Percentiles rank a stretch among this genome's conserved stretches.
Evolutionary conservation across 306 rosid species (phyloP).

Genomic region (Arachis hypogaea): DNA sequence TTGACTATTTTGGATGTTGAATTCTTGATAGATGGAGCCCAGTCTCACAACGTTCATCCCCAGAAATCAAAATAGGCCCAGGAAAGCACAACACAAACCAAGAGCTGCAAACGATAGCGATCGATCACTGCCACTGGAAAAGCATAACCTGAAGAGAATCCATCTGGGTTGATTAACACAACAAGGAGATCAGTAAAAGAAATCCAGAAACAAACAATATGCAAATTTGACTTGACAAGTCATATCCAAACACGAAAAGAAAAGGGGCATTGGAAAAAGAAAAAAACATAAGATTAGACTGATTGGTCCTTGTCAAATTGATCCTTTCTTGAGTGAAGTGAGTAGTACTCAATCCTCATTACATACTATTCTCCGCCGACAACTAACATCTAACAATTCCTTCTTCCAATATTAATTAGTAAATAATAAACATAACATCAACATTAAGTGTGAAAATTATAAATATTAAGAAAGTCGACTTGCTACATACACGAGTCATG

Average conservation of each 20-base stretch:
- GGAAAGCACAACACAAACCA: conserved; percentile 13
- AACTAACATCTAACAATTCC: conserved; percentile 22
- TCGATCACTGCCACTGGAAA: conserved; percentile 12
- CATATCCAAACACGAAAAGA: neutral
- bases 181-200: conserved; percentile 7
- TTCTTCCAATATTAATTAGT: too few species aligned
- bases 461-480: conserved; percentile 46
- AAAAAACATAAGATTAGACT: conserved; percentile 31
- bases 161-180: conserved; percentile 23
- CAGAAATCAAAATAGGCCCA: neutral
- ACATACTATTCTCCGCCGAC: conserved; percentile 12
- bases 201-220: neutral
- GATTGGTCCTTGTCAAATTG: conserved; percentile 46
- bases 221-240: conserved; percentile 41
- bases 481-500: conserved; percentile 52
- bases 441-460: conserved; percentile 44
- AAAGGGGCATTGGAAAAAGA: conserved; percentile 48
- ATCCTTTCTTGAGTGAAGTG: conserved; percentile 32
- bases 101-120: conserved; percentile 36
- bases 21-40: neutral
- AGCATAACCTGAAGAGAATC: conserved; percentile 23
- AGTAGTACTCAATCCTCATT: conserved; percentile 3
- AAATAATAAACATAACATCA: neutral
- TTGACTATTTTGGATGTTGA: too few species aligned
- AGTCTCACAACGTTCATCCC: conserved; percentile 7